Evolutionary conservation across 1,284 basidiomycete species (phyloP).

Genomic region (Tausonia pullulans): DNA sequence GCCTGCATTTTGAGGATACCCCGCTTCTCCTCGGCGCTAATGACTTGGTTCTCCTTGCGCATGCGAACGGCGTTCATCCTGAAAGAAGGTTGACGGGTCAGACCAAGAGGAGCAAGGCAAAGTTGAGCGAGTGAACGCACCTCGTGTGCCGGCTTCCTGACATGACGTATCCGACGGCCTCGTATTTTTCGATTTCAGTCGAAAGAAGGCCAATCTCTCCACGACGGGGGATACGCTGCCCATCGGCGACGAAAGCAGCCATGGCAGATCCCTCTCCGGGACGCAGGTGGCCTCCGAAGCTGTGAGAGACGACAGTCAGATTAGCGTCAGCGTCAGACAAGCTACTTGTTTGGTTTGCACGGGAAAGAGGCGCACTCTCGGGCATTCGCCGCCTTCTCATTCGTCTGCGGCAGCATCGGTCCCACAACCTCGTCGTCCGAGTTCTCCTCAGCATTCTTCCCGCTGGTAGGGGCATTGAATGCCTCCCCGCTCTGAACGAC

Average conservation of each 20-base stretch:
- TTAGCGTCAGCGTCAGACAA: conserved; percentile 49
- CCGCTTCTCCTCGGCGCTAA: conserved; percentile 87
- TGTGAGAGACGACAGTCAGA: conserved; percentile 31
- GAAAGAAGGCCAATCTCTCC: conserved; percentile 92
- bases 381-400: conserved; percentile 24
- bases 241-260: conserved; percentile 86
- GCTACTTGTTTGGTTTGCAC: conserved; percentile 25
- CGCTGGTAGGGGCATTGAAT: conserved; percentile 25
- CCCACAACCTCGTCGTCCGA: conserved; percentile 60
- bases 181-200: conserved; percentile 74
- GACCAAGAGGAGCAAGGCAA: not conserved
- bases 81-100: conserved; percentile 28
- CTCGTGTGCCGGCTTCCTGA: conserved; percentile 68
- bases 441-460: conserved; percentile 35
- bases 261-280: conserved; percentile 94
- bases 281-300: conserved; percentile 53
- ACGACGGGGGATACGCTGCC: conserved; percentile 87
- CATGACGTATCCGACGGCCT: conserved; percentile 95
- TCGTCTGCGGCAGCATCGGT: conserved; percentile 36
- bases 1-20: conserved; percentile 16
- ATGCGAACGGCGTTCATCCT: conserved; percentile 96
- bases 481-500: conserved; percentile 13
- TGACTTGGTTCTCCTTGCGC: conserved; percentile 98
- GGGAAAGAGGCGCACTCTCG: conserved; percentile 25
- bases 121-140: conserved; percentile 23